Evolutionary conservation across 768 basidiomycete genomes (phyloP).

Genomic region (Galerina sulciceps): DNA sequence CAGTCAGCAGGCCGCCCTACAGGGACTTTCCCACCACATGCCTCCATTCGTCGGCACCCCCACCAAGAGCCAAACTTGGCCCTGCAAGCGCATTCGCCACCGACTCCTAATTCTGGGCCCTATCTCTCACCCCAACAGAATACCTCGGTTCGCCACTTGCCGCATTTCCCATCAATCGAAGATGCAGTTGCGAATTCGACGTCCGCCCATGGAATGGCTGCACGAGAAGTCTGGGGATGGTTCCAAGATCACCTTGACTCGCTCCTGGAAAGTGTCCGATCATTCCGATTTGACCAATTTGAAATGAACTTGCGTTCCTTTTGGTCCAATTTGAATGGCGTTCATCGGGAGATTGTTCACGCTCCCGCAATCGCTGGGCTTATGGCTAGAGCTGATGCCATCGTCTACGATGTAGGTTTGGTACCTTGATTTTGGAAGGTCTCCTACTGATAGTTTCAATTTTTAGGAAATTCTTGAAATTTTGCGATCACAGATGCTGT

Average conservation of each 20-base stretch:
- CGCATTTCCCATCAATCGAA: slow-evolving; percentile 84
- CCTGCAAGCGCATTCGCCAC: slow-evolving; percentile 62
- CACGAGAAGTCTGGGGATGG: slow-evolving; percentile 89
- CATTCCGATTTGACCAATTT: slow-evolving; percentile 87
- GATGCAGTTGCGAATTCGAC: slow-evolving; percentile 79
- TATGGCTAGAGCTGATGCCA: slow-evolving; percentile 89
- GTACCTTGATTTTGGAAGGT: background rate
- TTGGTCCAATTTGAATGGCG: slow-evolving; percentile 76
- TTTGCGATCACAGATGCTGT: slow-evolving; percentile 83
- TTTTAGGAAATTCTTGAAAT: slow-evolving; percentile 86
- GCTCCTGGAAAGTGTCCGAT: slow-evolving; percentile 75
- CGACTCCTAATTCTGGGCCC: slow-evolving; percentile 47
- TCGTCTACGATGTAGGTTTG: slow-evolving; percentile 83
- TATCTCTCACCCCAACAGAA: slow-evolving; percentile 56
- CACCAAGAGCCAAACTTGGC: slow-evolving; percentile 59
- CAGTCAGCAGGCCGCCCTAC: slow-evolving; percentile 68
- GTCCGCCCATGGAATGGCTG: slow-evolving; percentile 78
- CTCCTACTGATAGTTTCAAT: slow-evolving; percentile 21
- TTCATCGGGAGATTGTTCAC: slow-evolving; percentile 87
- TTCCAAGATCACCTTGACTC: slow-evolving; percentile 91
- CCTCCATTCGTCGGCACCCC: slow-evolving; percentile 78
- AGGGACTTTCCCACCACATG: slow-evolving; percentile 67
- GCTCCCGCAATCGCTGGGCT: slow-evolving; percentile 86
- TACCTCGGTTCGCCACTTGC: slow-evolving; percentile 73
- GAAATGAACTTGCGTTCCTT: slow-evolving; percentile 86